A percentile compares a stretch with the other conserved stretches of the same genome.
phyloP scores from a whole-genome alignment of 768 basidiomycete species.

The Mycena galericulata region DNA sequence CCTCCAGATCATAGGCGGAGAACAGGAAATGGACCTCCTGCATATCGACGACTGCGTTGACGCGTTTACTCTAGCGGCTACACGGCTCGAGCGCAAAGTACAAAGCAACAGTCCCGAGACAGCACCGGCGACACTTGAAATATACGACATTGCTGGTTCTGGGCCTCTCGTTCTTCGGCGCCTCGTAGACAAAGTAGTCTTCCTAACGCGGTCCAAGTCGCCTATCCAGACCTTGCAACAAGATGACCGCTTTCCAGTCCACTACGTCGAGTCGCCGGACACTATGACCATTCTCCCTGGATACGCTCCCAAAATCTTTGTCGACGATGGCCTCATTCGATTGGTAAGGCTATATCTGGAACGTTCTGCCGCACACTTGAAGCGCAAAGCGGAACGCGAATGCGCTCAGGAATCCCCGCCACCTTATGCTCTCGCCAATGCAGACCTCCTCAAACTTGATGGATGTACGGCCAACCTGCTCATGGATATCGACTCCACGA shows the following conservation, averaged over 20 bases:
- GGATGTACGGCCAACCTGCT: conserved; percentile 3
- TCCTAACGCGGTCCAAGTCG: conserved; percentile 10
- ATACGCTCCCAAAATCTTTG: background rate
- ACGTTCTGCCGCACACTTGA: background rate
- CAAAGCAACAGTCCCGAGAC: too few relatives aligned
- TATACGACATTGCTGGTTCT: conserved; percentile 2
- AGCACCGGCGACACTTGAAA: background rate
- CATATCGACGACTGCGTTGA: conserved; percentile 14
- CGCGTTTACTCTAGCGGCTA: background rate
- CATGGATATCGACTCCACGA: background rate
- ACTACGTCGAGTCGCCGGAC: background rate
- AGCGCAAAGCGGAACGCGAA: background rate
- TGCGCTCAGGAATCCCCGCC: background rate
- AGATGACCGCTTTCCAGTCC: background rate
- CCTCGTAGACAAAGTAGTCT: conserved; percentile 1
- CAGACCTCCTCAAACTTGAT: conserved; percentile 1
- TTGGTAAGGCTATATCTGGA: background rate
- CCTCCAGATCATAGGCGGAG: conserved; percentile 8
- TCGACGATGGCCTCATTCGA: conserved; percentile 9
- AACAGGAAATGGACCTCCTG: conserved; percentile 6
- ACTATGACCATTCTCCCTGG: background rate
- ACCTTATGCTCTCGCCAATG: background rate
- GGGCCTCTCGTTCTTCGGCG: background rate
- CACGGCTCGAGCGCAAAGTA: conserved; percentile 6
- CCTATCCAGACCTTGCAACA: background rate